Evolutionary conservation across 495 filamentous ascomycete genomes (phyloP).

Genomic region (Apodospora peruviana): DNA sequence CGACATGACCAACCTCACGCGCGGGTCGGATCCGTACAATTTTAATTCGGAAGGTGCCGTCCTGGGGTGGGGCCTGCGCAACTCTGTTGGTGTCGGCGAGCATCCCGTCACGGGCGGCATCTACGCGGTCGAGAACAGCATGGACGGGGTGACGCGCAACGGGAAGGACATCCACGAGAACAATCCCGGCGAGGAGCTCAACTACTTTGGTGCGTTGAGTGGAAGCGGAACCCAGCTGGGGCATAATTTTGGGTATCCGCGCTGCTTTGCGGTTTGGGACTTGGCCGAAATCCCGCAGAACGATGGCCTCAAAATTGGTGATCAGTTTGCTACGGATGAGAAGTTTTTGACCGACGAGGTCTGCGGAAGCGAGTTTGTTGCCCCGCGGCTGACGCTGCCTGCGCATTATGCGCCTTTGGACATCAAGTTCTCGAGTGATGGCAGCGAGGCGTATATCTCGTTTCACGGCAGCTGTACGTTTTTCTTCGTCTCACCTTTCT

Average conservation of each 20-base stretch:
- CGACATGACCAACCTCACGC: constrained; percentile 39
- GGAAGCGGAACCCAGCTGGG: constrained; percentile 30
- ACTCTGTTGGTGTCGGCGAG: constrained; percentile 59
- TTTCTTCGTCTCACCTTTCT: background rate
- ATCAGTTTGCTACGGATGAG: constrained; percentile 42
- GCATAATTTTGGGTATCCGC: constrained; percentile 56
- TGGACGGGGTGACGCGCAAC: constrained; percentile 49
- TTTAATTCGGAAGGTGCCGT: constrained; percentile 40
- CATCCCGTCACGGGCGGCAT: constrained; percentile 53
- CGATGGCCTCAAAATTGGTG: constrained; percentile 38
- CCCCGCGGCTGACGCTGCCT: constrained; percentile 45
- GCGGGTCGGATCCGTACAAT: constrained; percentile 35
- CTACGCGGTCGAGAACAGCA: constrained; percentile 65
- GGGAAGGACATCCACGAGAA: constrained; percentile 55
- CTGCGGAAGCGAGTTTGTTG: constrained; percentile 31
- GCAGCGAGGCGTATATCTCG: constrained; percentile 38
- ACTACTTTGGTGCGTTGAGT: constrained; percentile 57
- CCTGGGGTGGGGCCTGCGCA: constrained; percentile 65
- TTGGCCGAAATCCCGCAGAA: constrained; percentile 45
- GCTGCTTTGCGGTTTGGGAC: constrained; percentile 58
- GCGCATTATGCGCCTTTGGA: constrained; percentile 53
- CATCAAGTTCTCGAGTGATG: constrained; percentile 41
- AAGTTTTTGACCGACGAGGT: constrained; percentile 40
- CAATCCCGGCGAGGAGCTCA: constrained; percentile 67
- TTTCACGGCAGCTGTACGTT: constrained; percentile 52